Base-by-base conservation (phyloP, 306 rosid genomes). In the Mucuna pruriens region DNA sequence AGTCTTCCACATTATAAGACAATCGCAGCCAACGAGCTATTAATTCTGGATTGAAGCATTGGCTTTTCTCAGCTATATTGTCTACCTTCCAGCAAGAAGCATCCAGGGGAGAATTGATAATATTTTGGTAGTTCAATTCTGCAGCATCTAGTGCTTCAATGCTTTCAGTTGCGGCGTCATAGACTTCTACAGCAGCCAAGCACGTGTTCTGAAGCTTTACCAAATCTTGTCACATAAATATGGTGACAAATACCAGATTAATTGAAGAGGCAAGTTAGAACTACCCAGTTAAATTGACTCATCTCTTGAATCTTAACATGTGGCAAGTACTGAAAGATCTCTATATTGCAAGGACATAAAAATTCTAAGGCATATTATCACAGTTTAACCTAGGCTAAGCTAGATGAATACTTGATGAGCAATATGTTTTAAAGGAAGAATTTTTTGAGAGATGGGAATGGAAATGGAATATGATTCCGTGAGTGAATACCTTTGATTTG, bases 21-120 rank as follows among this genome's bases (percentile, higher is more conserved):
- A 87, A 84, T 19, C 80, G 92, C 61, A 95, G 89, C 97, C 95
- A 95, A 69, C 33, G 31, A 73, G 90, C 94, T 46, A 92, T 89
- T 82, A 76, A 73, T 40, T 76, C 77, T 20, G 92, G 89, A 70
- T 83, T 67, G 7, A 84, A 77, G 80, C 84, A 72, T 67, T 80
- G 93, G 79, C 80, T 85, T 84, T 85, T 91, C 85, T 80, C 91
- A 23, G 90, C 92, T 77, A 85, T 77, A 42, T 77, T 76, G 85
- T 89, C 91, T 75, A 87, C 89, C 87, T 90, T 88, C 89, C 84
- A 71, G 90, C 91, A 76, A 46, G 92, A 89, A 74, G 80, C 83
- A 87, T 89, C 95, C 51, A 82, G 11, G 48, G 87, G 84, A 68
- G 91, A 85, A 68, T 76, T 77, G 71, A 90, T 86, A 70, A 85